Evolutionary conservation across 108 stramenopile genomes (phyloP).

Genomic region (Cyclotella kingstonii): DNA sequence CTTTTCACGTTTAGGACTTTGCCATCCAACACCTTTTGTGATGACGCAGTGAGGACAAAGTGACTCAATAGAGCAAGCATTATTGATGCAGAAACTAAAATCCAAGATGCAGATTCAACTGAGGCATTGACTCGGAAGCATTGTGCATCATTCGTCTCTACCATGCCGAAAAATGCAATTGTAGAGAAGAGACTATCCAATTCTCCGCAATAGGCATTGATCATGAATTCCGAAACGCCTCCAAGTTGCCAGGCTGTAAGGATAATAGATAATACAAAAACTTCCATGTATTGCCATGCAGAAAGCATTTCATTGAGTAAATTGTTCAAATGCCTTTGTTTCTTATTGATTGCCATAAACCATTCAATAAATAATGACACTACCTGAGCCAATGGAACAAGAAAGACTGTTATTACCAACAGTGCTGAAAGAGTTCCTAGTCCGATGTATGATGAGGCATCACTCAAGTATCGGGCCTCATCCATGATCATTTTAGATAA

Average conservation of each 20-base stretch:
- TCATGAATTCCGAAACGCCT: constrained; percentile 63
- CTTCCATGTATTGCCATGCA: constrained; percentile 85
- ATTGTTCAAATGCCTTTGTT: constrained; percentile 12
- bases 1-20: constrained; percentile 15
- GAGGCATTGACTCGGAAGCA: constrained; percentile 66
- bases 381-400: constrained; percentile 61
- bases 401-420: constrained; percentile 56
- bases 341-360: constrained; percentile 39
- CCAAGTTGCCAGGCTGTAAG: constrained; percentile 75
- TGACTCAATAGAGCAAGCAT: constrained; percentile 15
- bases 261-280: constrained; percentile 62
- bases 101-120: constrained; percentile 57
- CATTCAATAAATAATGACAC: constrained; percentile 46
- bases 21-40: constrained; percentile 24
- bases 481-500: constrained; percentile 57
- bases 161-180: constrained; percentile 60
- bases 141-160: constrained; percentile 66
- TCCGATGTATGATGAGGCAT: constrained; percentile 45
- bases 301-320: constrained; percentile 49
- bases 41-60: constrained; percentile 25
- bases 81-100: constrained; percentile 45
- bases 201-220: constrained; percentile 59
- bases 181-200: constrained; percentile 49
- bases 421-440: constrained; percentile 55
- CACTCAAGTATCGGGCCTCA: constrained; percentile 52